Conservation (phyloP, 2,329 filamentous ascomycete genomes). For the Eurotiales sp. region DNA sequence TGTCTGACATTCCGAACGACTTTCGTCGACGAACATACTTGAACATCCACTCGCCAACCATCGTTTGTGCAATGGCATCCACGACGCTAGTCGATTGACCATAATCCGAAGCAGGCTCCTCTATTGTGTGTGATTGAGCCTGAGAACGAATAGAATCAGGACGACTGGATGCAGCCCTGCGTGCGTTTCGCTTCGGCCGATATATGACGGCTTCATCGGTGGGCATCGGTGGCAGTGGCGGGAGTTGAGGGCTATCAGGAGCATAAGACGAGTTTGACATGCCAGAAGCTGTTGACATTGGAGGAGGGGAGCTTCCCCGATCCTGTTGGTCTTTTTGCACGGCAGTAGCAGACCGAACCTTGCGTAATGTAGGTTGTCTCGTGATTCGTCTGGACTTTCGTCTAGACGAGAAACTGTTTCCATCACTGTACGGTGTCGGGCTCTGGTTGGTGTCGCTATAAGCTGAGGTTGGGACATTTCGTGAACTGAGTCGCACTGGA, state of each 20-base stretch:
- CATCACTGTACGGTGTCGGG: constrained; percentile 60
- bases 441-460: constrained; percentile 74
- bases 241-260: constrained; percentile 66
- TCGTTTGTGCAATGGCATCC: constrained; percentile 94
- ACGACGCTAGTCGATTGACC: constrained; percentile 76
- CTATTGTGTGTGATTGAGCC: constrained; percentile 28
- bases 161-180: constrained; percentile 23
- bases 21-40: constrained; percentile 60
- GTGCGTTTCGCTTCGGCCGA: constrained; percentile 28
- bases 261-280: constrained; percentile 65
- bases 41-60: constrained; percentile 77
- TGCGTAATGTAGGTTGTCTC: constrained; percentile 64
- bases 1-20: constrained; percentile 72
- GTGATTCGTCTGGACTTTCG: constrained; percentile 54
- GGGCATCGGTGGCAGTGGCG: constrained; percentile 62
- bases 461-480: constrained; percentile 60
- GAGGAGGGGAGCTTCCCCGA: constrained; percentile 30
- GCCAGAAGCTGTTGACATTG: constrained; percentile 42
- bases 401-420: constrained; percentile 53
- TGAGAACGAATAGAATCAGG: constrained; percentile 24
- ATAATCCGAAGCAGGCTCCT: constrained; percentile 54
- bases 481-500: constrained; percentile 81
- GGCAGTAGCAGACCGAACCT: constrained; percentile 77
- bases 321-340: constrained; percentile 56
- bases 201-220: constrained; percentile 64